Base-by-base conservation (phyloP, 805 yeast genomes). In the Blastobotrys muscicola region DNA sequence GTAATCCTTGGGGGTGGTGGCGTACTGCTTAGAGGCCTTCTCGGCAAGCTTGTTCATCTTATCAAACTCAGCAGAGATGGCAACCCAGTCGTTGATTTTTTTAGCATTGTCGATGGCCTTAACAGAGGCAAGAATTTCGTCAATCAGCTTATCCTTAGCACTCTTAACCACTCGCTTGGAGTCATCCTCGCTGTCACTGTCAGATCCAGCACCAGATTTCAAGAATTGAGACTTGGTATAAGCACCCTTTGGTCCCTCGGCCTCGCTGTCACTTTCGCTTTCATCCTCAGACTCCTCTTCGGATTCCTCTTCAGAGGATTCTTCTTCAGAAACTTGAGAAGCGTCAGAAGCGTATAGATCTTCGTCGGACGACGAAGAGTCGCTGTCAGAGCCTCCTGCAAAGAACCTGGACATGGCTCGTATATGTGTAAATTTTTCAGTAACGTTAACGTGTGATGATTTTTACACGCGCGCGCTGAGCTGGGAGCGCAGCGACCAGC, bases 141-240 rank as follows among this genome's bases (percentile, higher is more conserved):
- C 97, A 54, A 87, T 63, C 48, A 87, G 72, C 70, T 90, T 92
- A 52, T 89, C 97, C 67, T 82, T 85, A 43, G 97, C 95, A 46
- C 92, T 80, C 68, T 85, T 89, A 54, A 90, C 95, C 35, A 87
- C 86, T 53, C 81, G 83, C 61, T 78, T 82, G 58, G 80, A 84
- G 46, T 82, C 90, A 47, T 75, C 82, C 45, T 77, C 85, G 43
- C 55, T 49, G 62, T 59, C 77, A 50, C 70, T 76, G 47, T 73
- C 84, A 45, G 75, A 73, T 46, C 65, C 73, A 33, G 64, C 67
- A 33, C 59, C 65, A 26, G 51, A 60, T 50, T 63, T 65, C 48
- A 65, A 46, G 49, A 59, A 64, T 44, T 48, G 56, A 56, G 46
- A 58, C 54, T 59, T 53, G 55, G 48, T 42, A 61, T 51, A 57